Evolutionary conservation across 371 early-diverging fungal genomes (phyloP).

Genomic region (Apophysomyces ossiformis): DNA sequence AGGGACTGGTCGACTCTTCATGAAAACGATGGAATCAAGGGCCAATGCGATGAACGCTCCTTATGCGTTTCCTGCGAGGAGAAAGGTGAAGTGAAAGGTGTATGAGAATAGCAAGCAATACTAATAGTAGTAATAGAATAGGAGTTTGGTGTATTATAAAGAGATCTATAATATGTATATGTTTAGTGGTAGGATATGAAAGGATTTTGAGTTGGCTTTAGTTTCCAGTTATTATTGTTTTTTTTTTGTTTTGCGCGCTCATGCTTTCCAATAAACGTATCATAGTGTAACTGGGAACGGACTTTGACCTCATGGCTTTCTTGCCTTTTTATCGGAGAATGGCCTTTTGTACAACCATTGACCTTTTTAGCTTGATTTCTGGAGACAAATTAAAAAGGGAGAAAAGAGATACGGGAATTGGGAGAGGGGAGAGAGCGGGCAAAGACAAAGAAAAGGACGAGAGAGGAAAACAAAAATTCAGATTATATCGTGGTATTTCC

Average conservation of each 20-base stretch:
- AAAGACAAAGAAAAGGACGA: too few relatives aligned
- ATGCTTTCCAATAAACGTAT: conserved; percentile 6
- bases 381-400: too few relatives aligned
- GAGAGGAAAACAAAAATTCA: too few relatives aligned
- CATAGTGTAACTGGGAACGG: conserved; percentile 10
- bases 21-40: conserved; percentile 8
- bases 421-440: too few relatives aligned
- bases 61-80: conserved; percentile 1
- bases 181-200: not conserved
- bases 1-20: conserved; percentile 9
- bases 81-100: too few relatives aligned
- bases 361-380: too few relatives aligned
- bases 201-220: not conserved
- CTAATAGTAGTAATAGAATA: too few relatives aligned
- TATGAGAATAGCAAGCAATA: too few relatives aligned
- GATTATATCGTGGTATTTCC: too few relatives aligned
- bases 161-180: not conserved
- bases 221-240: not conserved
- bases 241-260: conserved; percentile 4
- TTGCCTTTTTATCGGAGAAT: conserved; percentile 3
- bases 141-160: not conserved
- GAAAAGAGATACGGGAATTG: too few relatives aligned
- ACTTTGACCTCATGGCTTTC: conserved; percentile 6
- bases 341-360: not conserved
- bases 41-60: not conserved